These are phyloP conservation scores for Wickerhamomyces bovis DNA, from an alignment of 805 yeast species.

Conservation along the genomic window DNA sequence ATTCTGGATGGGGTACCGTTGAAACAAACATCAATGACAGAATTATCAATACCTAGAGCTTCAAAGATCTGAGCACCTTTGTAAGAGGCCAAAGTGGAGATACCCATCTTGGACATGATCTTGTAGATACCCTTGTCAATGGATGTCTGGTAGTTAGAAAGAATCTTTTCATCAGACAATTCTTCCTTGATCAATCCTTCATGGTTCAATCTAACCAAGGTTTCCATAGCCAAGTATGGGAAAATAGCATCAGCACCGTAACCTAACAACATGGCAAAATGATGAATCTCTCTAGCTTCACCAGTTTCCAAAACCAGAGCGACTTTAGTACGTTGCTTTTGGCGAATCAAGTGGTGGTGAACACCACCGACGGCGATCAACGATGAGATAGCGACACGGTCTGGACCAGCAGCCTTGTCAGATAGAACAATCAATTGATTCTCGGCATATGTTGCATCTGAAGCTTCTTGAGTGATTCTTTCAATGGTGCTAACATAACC, in stretches of 20 bases:
- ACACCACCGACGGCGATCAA: conserved; percentile 94
- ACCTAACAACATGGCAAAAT: conserved; percentile 88
- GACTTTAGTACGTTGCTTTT: conserved; percentile 92
- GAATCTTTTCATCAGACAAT: conserved; percentile 51
- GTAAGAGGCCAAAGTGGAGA: conserved; percentile 95
- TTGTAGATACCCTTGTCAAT: conserved; percentile 88
- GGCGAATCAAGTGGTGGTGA: conserved; percentile 92
- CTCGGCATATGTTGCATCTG: conserved; percentile 72
- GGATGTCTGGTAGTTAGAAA: conserved; percentile 77
- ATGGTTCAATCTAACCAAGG: conserved; percentile 74
- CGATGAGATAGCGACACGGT: conserved; percentile 77
- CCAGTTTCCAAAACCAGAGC: conserved; percentile 91
- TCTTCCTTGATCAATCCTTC: conserved; percentile 65
- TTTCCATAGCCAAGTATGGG: conserved; percentile 91
- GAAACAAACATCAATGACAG: conserved; percentile 92
- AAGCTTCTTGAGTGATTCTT: conserved; percentile 80
- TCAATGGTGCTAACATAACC: conserved; percentile 86
- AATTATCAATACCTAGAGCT: conserved; percentile 91
- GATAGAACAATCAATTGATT: conserved; percentile 71
- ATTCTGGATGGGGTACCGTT: conserved; percentile 97
- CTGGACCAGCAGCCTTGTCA: conserved; percentile 56
- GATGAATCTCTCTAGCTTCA: conserved; percentile 97
- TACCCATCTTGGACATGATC: conserved; percentile 99
- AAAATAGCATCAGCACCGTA: conserved; percentile 96
- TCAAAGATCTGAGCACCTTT: conserved; percentile 99